Percentiles rank a stretch among this genome's conserved stretches.
Conservation (phyloP, 306 rosid genomes). For the Dicorynia guianensis region DNA sequence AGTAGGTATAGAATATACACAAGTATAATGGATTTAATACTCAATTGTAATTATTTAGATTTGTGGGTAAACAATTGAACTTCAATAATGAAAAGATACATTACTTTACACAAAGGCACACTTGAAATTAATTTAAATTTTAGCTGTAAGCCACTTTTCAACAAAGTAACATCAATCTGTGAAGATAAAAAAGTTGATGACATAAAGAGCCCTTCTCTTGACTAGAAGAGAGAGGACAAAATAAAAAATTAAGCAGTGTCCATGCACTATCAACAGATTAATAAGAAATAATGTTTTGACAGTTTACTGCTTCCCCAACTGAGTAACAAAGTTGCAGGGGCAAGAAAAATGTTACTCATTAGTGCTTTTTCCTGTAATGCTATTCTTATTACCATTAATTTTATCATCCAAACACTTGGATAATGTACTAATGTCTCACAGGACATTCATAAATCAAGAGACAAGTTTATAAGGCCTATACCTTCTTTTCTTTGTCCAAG, state of each 20-base stretch:
- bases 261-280: background rate
- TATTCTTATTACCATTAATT: background rate
- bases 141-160: too few species aligned
- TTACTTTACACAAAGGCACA: too few species aligned
- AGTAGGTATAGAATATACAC: too few species aligned
- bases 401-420: background rate
- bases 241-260: background rate
- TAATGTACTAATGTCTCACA: too few species aligned
- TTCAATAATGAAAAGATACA: too few species aligned
- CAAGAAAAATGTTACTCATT: background rate
- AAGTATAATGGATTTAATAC: too few species aligned
- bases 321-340: background rate
- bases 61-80: too few species aligned
- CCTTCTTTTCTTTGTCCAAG: conserved; percentile 80
- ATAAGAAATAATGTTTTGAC: background rate
- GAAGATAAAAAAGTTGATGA: too few species aligned
- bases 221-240: background rate
- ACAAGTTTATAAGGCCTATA: conserved; percentile 25
- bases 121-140: too few species aligned
- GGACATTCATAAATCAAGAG: background rate
- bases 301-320: background rate
- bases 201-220: too few species aligned
- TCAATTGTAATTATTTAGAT: too few species aligned
- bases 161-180: too few species aligned
- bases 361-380: background rate